Conservation (phyloP, 441 rosid species). For the Daphne laureola region DNA sequence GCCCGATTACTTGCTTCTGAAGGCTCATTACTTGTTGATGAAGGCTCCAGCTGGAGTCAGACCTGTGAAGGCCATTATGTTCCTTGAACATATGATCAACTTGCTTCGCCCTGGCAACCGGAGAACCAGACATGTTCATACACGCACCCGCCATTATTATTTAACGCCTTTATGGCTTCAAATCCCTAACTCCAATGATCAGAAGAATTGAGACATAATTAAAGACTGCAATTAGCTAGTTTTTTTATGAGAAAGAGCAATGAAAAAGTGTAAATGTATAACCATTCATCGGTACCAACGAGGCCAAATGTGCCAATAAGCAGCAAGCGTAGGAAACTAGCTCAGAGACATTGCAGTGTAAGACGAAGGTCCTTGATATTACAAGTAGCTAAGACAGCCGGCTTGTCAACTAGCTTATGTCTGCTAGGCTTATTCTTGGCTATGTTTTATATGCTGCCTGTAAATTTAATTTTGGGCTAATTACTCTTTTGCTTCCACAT, state of each 20-base stretch:
- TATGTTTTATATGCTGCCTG: too few species aligned
- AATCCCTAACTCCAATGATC: conserved; percentile 2
- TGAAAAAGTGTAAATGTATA: conserved; percentile 5
- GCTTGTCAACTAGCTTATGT: too few species aligned
- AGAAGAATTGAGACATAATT: not conserved
- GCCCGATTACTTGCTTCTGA: conserved; percentile 9
- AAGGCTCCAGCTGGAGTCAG: conserved; percentile 46
- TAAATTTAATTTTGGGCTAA: too few species aligned
- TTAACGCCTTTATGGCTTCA: conserved; percentile 11
- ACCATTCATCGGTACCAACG: conserved; percentile 19
- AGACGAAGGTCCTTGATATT: too few species aligned
- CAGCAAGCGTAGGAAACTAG: too few species aligned
- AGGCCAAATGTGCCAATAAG: conserved; percentile 9
- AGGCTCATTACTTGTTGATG: conserved; percentile 16
- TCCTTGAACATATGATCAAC: conserved; percentile 37
- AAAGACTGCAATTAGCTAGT: conserved; percentile 10
- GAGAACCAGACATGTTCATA: conserved; percentile 25
- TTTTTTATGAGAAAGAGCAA: conserved; percentile 10
- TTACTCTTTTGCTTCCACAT: too few species aligned
- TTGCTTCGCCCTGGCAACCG: conserved; percentile 20
- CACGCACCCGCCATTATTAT: conserved; percentile 25
- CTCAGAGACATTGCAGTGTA: too few species aligned
- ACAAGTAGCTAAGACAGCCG: too few species aligned
- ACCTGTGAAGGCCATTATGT: conserved; percentile 33
- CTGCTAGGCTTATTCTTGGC: too few species aligned